phyloP scores from a whole-genome alignment of 345 rosid species.

The Eucalyptus lansdowneana region DNA sequence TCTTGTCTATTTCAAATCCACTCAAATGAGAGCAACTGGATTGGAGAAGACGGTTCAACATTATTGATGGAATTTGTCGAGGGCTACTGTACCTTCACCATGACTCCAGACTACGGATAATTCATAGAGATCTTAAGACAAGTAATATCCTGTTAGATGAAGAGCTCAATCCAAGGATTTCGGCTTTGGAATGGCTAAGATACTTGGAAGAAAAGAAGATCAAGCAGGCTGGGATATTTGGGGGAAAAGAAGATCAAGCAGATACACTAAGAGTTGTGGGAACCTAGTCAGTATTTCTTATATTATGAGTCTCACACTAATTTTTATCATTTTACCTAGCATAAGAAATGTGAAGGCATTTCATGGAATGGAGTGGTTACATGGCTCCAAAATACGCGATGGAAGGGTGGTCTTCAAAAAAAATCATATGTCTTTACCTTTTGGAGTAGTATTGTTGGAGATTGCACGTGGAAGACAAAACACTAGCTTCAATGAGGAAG shows the following conservation, averaged over 20 bases:
- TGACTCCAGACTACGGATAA: no score
- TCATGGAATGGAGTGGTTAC: conserved; percentile 13
- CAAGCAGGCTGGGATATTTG: no score
- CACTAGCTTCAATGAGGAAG: conserved; percentile 12
- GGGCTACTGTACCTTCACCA: no score
- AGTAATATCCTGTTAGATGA: conserved; percentile 33
- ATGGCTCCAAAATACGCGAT: conserved; percentile 43
- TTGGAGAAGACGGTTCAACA: no score
- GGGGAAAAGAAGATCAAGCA: conserved; percentile 17
- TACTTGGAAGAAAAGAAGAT: background rate
- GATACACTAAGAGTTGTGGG: conserved; percentile 32
- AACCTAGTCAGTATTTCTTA: conserved; percentile 18
- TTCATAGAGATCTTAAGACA: no score
- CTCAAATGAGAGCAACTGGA: no score
- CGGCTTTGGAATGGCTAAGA: conserved; percentile 34
- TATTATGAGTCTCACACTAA: background rate
- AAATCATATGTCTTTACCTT: conserved; percentile 31
- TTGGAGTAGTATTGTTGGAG: conserved; percentile 30
- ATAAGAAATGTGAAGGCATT: background rate
- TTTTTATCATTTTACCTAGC: background rate
- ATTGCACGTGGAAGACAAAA: conserved; percentile 27
- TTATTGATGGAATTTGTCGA: no score
- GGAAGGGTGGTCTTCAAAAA: conserved; percentile 19
- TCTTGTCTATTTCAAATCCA: no score
- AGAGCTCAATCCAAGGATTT: conserved; percentile 29